phyloP scores from a whole-genome alignment of 495 filamentous ascomycete genomes.

The Parachaetomium inaequale region DNA sequence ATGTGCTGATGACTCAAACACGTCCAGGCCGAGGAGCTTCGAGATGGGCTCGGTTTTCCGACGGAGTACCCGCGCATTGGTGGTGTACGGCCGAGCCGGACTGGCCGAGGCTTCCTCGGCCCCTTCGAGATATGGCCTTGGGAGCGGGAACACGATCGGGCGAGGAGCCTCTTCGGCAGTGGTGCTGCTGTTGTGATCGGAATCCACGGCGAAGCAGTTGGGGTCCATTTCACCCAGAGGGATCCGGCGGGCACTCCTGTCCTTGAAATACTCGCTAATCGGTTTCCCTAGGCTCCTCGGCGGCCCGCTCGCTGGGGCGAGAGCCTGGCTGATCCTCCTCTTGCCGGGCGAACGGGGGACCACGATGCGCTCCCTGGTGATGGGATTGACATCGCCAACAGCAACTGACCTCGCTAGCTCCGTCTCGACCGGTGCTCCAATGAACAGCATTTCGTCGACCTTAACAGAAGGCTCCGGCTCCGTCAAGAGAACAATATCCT shows the following conservation, averaged over 20 bases:
- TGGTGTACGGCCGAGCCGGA: constrained; percentile 27
- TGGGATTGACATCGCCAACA: constrained; percentile 81
- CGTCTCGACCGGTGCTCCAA: constrained; percentile 67
- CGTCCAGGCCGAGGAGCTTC: constrained; percentile 30
- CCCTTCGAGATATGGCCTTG: constrained; percentile 45
- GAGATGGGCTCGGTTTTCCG: constrained; percentile 42
- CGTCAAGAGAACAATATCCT: constrained; percentile 69
- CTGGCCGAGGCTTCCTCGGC: constrained; percentile 8
- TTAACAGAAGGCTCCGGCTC: constrained; percentile 57
- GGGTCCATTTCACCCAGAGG: constrained; percentile 84
- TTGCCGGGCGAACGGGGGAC: constrained; percentile 36
- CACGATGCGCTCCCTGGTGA: constrained; percentile 70
- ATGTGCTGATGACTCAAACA: constrained; percentile 22
- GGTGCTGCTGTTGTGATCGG: constrained; percentile 19
- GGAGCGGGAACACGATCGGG: constrained; percentile 45
- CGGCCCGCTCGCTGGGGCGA: constrained; percentile 21
- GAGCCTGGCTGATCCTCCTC: constrained; percentile 40
- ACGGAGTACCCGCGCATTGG: constrained; percentile 27
- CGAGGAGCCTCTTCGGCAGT: constrained; percentile 32
- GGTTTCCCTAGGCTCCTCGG: constrained; percentile 54
- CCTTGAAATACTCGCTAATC: constrained; percentile 74
- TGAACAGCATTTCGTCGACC: constrained; percentile 66
- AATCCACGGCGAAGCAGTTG: constrained; percentile 62
- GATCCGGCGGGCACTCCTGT: constrained; percentile 52
- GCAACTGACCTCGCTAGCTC: constrained; percentile 73